Evolutionary conservation across 768 basidiomycete genomes (phyloP), one percentile per base, ranked within the genome.

Genomic region (Tulasnella sp.): DNA sequence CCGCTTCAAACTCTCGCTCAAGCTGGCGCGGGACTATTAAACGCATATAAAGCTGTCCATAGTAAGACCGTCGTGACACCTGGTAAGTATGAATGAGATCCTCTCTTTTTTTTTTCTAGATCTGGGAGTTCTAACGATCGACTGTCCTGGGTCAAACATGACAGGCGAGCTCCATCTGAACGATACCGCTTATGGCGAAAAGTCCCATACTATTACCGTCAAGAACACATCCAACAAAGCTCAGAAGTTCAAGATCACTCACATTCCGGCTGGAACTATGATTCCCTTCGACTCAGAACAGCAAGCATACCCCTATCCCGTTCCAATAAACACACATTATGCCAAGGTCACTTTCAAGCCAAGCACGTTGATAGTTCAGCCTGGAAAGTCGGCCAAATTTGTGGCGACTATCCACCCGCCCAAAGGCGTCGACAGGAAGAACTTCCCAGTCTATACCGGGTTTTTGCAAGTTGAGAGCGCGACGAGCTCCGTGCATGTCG

Each of bases 391-490:
- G 5, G 84, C 84, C 48, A 82, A 82, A 32, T 84, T 91, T 77
- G 80, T 83, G 5, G 86, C 86, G 9, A 81, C 81, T 29, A 87
- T 92, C 84, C 85, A 82, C 0, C 85, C 87, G 0, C 91, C 91
- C 0, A 81, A 80, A 0, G 83, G 86, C 13, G 82, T 86, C 78
- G 84, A 87, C 39, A 81, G 81, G 2, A 80, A 85, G 40, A 84
- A 86, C 1, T 87, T 89, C 83, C 90, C 90, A 29, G 85, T 90
- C 76, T 90, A 87, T 84, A 89, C 88, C 44, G 90, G 90, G 9
- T 90, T 86, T 85, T 88, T 91, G 80, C 79, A 85, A 76, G 79
- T 85, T 67, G 37, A 3, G 6, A 85, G 86, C 44, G 85, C 39
- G 3, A 26, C 16, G 0, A 37, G 70, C 39, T 46, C 16, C 16